These are phyloP conservation scores for Claviceps maximensis DNA, from an alignment of 2,329 filamentous ascomycete species.

Conservation along the genomic window DNA sequence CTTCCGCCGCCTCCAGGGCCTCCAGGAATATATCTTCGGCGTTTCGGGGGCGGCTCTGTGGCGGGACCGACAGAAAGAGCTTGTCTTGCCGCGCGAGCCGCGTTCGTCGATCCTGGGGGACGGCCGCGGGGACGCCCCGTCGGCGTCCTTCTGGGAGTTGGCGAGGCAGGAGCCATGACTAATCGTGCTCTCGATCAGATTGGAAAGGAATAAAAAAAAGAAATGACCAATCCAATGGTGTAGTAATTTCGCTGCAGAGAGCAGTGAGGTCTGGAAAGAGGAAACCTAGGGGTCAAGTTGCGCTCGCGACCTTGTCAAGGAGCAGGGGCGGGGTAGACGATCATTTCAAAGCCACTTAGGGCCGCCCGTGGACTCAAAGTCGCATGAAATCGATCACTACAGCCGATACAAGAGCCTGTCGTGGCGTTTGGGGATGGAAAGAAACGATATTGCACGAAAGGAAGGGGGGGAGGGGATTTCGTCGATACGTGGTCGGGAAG, in stretches of 20 bases:
- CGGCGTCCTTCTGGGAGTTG: constrained; percentile 27
- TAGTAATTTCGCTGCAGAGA: background rate
- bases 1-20: constrained; percentile 76
- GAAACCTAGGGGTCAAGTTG: constrained; percentile 7
- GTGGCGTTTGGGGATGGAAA: constrained; percentile 15
- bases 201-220: background rate
- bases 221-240: background rate
- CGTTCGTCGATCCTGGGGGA: constrained; percentile 30
- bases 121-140: constrained; percentile 34
- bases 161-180: constrained; percentile 21
- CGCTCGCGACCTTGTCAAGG: constrained; percentile 20
- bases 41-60: constrained; percentile 54
- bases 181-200: background rate
- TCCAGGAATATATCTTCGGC: constrained; percentile 69
- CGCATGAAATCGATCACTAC: constrained; percentile 11
- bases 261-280: background rate
- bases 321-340: constrained; percentile 13
- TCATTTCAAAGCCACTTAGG: constrained; percentile 11
- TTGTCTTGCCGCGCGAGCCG: constrained; percentile 26
- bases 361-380: constrained; percentile 6
- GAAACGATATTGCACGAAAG: background rate
- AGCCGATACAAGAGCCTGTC: constrained; percentile 12
- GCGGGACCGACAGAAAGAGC: constrained; percentile 20
- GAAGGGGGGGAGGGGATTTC: constrained; percentile 12
- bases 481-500: constrained; percentile 20